Base-by-base conservation (phyloP, 1,139 yeast genomes). In the Yamadazyma atlantica region DNA sequence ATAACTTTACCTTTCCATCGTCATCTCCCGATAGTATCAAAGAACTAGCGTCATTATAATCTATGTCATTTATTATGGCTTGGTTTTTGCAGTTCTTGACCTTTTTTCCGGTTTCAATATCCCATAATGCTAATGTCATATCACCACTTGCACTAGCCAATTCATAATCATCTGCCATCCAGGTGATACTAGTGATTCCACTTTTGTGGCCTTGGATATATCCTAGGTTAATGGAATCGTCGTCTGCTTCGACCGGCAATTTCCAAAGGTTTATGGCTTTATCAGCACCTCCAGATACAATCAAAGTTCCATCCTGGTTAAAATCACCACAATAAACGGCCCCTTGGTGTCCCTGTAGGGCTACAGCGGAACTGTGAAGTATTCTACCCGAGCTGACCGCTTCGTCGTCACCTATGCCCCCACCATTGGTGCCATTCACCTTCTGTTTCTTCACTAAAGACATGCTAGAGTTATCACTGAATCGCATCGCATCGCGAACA, bases 1-100 rank as follows among this genome's bases (percentile, higher is more conserved):
- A 86, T 2, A 79, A 35, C 7, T 65, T 63, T 1, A 75, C 64
- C 4, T 58, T 43, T 0, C 90, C 89, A 50, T 82, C 89, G 50
- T 86, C 95, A 13, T 82, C 70, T 3, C 78, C 88, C 22, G 83
- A 72, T 3, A 73, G 65, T 4, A 74, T 48, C 17, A 62, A 61
- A 3, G 60, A 68, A 53, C 34, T 60, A 54, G 17, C 51, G 51
- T 33, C 60, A 54, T 18, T 52, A 51, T 42, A 22, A 47, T 39
- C 53, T 1, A 85, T 58, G 44, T 81, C 73, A 50, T 85, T 85
- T 3, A 84, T 79, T 2, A 45, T 42, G 11, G 41, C 37, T 27
- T 24, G 30, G 25, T 39, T 45, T 17, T 56, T 57, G 24, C 77
- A 75, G 44, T 77, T 82, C 31, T 83, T 62, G 11, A 75, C 43